Percentiles rank a stretch among this genome's conserved stretches.
phyloP scores from a whole-genome alignment of 805 yeast species.

The Grigorovia humatica region DNA sequence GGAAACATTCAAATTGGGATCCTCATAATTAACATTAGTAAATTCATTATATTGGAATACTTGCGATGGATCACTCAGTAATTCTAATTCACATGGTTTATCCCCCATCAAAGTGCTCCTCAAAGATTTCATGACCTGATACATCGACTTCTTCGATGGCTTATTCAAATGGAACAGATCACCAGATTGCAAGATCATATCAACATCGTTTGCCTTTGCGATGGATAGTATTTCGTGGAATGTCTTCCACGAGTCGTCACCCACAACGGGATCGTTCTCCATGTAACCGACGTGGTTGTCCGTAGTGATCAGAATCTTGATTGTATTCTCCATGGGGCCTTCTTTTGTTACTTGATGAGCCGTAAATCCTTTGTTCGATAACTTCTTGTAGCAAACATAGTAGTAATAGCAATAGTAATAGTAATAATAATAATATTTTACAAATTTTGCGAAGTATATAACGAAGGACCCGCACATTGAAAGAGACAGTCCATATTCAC shows the following conservation, averaged over 20 bases:
- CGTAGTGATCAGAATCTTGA: slow-evolving; percentile 73
- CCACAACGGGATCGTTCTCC: slow-evolving; percentile 82
- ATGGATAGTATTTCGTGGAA: slow-evolving; percentile 73
- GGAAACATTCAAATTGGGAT: slow-evolving; percentile 78
- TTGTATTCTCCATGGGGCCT: slow-evolving; percentile 40
- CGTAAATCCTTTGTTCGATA: too few relatives aligned
- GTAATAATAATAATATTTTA: neutral
- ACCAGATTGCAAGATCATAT: slow-evolving; percentile 85
- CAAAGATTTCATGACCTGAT: slow-evolving; percentile 65
- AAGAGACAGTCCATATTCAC: too few relatives aligned
- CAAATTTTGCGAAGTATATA: neutral
- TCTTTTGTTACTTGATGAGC: too few relatives aligned
- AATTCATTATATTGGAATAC: slow-evolving; percentile 51
- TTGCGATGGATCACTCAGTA: slow-evolving; percentile 66
- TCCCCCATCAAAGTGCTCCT: slow-evolving; percentile 73
- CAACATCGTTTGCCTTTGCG: slow-evolving; percentile 65
- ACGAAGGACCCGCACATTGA: neutral
- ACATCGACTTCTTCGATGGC: slow-evolving; percentile 79
- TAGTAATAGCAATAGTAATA: neutral
- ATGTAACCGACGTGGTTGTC: slow-evolving; percentile 94
- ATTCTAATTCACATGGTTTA: slow-evolving; percentile 74
- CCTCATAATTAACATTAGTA: slow-evolving; percentile 75
- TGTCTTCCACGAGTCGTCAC: slow-evolving; percentile 81
- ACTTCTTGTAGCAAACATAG: too few relatives aligned
- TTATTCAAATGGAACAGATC: slow-evolving; percentile 86